These are phyloP conservation scores for Pezicula radicicola DNA, from an alignment of 2,329 filamentous ascomycete genomes.

Conservation along the genomic window DNA sequence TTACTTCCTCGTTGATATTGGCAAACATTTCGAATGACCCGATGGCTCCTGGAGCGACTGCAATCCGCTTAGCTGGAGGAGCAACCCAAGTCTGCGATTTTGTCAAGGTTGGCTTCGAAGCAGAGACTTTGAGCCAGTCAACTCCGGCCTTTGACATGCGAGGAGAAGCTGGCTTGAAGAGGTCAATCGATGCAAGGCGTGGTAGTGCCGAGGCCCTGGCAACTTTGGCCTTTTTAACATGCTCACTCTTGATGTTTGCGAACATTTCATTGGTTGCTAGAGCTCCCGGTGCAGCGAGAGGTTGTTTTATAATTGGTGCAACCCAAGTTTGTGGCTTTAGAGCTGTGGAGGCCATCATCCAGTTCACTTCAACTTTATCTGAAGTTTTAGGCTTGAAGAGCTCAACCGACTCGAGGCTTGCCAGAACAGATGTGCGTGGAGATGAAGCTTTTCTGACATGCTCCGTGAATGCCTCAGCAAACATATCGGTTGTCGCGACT, in stretches of 20 bases:
- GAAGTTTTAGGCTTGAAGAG: background rate
- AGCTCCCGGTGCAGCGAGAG: background rate
- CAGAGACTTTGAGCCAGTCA: background rate
- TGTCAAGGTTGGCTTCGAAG: background rate
- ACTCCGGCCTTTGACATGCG: background rate
- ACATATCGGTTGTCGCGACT: no score
- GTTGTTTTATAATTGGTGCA: background rate
- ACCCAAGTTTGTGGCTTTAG: background rate
- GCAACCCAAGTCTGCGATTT: conserved; percentile 1
- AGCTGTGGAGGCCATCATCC: background rate
- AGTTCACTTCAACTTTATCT: background rate
- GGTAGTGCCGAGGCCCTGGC: background rate
- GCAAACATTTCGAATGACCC: background rate
- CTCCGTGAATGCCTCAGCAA: no score
- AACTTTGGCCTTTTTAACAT: background rate
- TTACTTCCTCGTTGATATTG: background rate
- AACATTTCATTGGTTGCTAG: background rate
- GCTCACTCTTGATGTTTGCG: background rate
- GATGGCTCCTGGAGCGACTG: background rate
- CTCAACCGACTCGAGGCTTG: background rate
- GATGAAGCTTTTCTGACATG: no score
- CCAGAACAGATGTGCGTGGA: background rate
- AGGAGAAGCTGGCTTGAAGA: background rate
- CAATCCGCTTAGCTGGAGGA: background rate
- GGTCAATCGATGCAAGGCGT: background rate